These are phyloP conservation scores for Leucaena leucocephala DNA, from an alignment of 306 rosid genomes.

Conservation along the genomic window DNA sequence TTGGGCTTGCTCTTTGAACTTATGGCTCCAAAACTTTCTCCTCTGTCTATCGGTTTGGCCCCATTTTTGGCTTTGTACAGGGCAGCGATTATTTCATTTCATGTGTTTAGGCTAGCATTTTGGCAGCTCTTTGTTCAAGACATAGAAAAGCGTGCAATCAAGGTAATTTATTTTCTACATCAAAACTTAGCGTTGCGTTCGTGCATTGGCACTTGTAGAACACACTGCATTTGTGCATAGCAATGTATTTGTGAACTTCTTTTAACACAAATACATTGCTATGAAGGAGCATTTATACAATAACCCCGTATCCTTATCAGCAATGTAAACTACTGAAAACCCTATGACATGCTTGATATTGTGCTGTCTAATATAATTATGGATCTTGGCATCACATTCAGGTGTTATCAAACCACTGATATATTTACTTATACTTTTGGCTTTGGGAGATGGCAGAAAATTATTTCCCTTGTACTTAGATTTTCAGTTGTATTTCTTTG, in stretches of 20 bases:
- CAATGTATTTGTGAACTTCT: background rate
- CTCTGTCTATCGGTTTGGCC: slow-evolving; percentile 67
- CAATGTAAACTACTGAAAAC: background rate
- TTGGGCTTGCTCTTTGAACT: slow-evolving; percentile 76
- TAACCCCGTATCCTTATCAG: background rate
- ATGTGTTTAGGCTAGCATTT: slow-evolving; percentile 71
- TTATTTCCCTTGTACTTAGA: background rate
- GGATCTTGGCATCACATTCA: slow-evolving; percentile 8
- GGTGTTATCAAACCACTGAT: slow-evolving; percentile 19
- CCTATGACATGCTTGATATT: slow-evolving; percentile 4
- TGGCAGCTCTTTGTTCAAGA: slow-evolving; percentile 79
- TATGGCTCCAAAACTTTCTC: slow-evolving; percentile 69
- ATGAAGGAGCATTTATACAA: slow-evolving; percentile 17
- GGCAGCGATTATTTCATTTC: slow-evolving; percentile 82
- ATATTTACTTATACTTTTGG: background rate
- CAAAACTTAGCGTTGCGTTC: background rate
- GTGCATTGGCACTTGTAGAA: slow-evolving; percentile 6
- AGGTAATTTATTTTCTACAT: slow-evolving; percentile 50
- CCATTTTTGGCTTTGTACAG: slow-evolving; percentile 90
- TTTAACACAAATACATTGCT: background rate
- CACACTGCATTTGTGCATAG: background rate
- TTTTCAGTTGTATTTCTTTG: slow-evolving; percentile 14
- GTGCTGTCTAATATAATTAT: slow-evolving; percentile 20
- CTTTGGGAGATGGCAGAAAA: background rate
- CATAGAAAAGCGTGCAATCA: slow-evolving; percentile 67